A percentile compares a stretch with the other conserved stretches of the same genome.
Conservation (phyloP, 805 yeast genomes). For the Pichia manshurica region DNA sequence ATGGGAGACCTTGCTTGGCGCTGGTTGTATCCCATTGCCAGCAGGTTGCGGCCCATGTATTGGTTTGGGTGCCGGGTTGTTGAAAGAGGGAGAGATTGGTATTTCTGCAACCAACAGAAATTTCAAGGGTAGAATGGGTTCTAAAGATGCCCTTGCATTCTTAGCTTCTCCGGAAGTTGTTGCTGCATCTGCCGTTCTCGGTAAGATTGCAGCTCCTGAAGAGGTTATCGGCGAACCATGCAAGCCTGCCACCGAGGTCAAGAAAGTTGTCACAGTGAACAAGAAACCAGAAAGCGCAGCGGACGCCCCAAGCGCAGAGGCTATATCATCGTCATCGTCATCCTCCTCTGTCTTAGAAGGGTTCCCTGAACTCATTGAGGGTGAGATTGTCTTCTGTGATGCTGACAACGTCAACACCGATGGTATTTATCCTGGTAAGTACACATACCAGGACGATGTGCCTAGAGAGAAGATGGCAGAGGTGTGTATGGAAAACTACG, state of each 20-base stretch:
- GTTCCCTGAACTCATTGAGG: slow-evolving; percentile 82
- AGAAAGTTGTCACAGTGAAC: slow-evolving; percentile 35
- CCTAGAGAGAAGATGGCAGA: slow-evolving; percentile 95
- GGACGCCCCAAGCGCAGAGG: slow-evolving; percentile 11
- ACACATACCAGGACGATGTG: slow-evolving; percentile 97
- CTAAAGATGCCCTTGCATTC: slow-evolving; percentile 91
- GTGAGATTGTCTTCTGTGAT: slow-evolving; percentile 91
- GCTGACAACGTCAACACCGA: slow-evolving; percentile 97
- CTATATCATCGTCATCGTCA: slow-evolving; percentile 26
- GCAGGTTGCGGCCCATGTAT: slow-evolving; percentile 99
- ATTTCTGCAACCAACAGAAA: slow-evolving; percentile 97
- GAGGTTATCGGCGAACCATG: slow-evolving; percentile 62
- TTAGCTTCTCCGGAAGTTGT: slow-evolving; percentile 97
- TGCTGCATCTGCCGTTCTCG: slow-evolving; percentile 96
- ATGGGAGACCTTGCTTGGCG: slow-evolving; percentile 83
- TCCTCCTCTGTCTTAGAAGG: slow-evolving; percentile 79
- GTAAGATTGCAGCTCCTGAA: slow-evolving; percentile 88
- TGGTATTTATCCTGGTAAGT: slow-evolving; percentile 98
- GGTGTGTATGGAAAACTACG: slow-evolving; percentile 99
- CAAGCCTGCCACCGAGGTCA: slow-evolving; percentile 44
- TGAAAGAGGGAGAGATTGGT: slow-evolving; percentile 96
- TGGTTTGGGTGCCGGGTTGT: slow-evolving; percentile 90
- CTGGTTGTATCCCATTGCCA: slow-evolving; percentile 92
- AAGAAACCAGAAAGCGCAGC: slow-evolving; percentile 21
- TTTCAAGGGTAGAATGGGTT: slow-evolving; percentile 99